A percentile compares a stretch with the other conserved stretches of the same genome.
phyloP scores from a whole-genome alignment of 2,329 filamentous ascomycete genomes.

The Trichoderma hamatum region DNA sequence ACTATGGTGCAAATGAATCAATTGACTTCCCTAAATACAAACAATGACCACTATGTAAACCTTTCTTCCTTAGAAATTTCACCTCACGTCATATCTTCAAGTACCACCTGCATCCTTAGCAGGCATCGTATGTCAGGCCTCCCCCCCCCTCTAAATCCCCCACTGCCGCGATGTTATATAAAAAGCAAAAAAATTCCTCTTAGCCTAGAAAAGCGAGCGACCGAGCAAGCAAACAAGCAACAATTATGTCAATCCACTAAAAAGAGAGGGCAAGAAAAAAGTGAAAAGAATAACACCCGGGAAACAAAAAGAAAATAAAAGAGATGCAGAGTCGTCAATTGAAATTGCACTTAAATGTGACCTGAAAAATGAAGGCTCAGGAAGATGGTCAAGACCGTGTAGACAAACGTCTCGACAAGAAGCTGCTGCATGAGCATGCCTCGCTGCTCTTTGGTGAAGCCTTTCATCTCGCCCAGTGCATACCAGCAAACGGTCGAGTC shows the following conservation, averaged over 20 bases:
- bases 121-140: background rate
- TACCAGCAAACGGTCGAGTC: conserved; percentile 53
- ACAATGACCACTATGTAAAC: conserved; percentile 1
- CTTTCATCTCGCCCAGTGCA: conserved; percentile 49
- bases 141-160: background rate
- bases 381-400: conserved; percentile 38
- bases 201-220: conserved; percentile 19
- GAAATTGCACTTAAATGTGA: background rate
- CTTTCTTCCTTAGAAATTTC: background rate
- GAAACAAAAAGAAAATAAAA: background rate
- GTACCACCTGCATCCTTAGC: conserved; percentile 1
- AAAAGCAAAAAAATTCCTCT: conserved; percentile 15
- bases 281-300: background rate
- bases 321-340: background rate
- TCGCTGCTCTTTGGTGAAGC: conserved; percentile 42
- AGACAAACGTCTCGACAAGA: conserved; percentile 40
- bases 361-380: conserved; percentile 40
- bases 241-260: background rate
- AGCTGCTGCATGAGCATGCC: conserved; percentile 43
- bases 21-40: conserved; percentile 8
- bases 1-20: background rate
- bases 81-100: conserved; percentile 2
- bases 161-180: conserved; percentile 6
- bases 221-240: background rate
- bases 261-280: background rate